Evolutionary conservation across 371 early-diverging fungal species (phyloP).

Genomic region (Mucor mucedo): DNA sequence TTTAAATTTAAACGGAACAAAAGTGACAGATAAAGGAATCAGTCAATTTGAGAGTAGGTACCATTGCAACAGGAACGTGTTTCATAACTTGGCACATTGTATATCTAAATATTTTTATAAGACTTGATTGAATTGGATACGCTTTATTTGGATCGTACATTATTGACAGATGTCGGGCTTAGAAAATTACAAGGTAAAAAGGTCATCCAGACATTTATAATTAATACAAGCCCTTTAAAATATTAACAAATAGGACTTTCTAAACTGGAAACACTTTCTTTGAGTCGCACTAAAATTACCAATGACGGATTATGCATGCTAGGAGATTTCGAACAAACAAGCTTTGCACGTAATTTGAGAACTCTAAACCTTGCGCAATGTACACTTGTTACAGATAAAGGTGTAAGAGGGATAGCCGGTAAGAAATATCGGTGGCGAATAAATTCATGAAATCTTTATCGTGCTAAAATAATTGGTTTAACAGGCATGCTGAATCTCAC

Average conservation of each 20-base stretch:
- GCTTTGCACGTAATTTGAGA: constrained; percentile 32
- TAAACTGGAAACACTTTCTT: constrained; percentile 35
- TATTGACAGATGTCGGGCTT: constrained; percentile 40
- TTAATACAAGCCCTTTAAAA: background rate
- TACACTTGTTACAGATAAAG: constrained; percentile 32
- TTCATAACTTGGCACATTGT: background rate
- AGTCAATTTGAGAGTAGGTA: constrained; percentile 31
- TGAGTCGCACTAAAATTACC: constrained; percentile 32
- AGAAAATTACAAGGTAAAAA: constrained; percentile 24
- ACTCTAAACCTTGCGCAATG: constrained; percentile 44
- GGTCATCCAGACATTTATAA: background rate
- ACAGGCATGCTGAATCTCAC: constrained; percentile 45
- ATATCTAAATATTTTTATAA: constrained; percentile 2
- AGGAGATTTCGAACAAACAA: constrained; percentile 33
- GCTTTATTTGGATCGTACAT: constrained; percentile 47
- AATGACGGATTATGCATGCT: constrained; percentile 14
- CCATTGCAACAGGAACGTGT: background rate
- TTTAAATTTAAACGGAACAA: constrained; percentile 42
- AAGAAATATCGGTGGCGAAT: background rate
- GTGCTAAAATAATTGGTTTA: constrained; percentile 1
- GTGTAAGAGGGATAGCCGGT: constrained; percentile 36
- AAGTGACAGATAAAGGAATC: constrained; percentile 47
- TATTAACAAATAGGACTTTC: constrained; percentile 25
- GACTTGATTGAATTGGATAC: constrained; percentile 37
- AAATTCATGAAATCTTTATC: background rate